These are phyloP conservation scores for Gracilariopsis chorda DNA, from an alignment of 23 red algal genomes.

Conservation along the genomic window DNA sequence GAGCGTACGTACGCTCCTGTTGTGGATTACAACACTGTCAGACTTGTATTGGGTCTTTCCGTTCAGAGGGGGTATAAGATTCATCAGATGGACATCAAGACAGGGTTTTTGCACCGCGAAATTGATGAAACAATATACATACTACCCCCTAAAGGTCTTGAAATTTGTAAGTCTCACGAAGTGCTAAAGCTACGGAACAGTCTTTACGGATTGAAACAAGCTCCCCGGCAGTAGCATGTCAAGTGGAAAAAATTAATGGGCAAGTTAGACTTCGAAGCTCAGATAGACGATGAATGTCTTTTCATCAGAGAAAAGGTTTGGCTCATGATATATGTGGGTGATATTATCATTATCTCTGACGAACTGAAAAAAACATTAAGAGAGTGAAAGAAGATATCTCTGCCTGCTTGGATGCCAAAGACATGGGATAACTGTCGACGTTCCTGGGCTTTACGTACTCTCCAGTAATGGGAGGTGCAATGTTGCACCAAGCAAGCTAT, in stretches of 20 bases:
- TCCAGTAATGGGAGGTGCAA: not conserved
- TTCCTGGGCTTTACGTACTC: not conserved
- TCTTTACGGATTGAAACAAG: slow-evolving; percentile 23
- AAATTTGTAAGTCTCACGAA: not conserved
- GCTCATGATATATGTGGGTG: slow-evolving; percentile 11
- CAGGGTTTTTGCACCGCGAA: slow-evolving; percentile 48
- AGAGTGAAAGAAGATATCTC: not conserved
- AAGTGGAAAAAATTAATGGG: slow-evolving; percentile 22
- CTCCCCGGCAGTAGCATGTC: not conserved
- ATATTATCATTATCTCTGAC: slow-evolving; percentile 13
- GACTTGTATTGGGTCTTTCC: not conserved
- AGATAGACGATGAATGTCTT: not conserved
- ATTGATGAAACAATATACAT: slow-evolving; percentile 50
- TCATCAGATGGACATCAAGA: slow-evolving; percentile 51
- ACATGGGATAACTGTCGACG: not conserved
- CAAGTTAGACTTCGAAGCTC: not conserved
- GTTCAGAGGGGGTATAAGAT: slow-evolving; percentile 19
- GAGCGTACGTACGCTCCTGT: slow-evolving; percentile 24
- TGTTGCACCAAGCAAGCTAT: not conserved
- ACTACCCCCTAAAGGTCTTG: not conserved
- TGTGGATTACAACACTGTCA: slow-evolving; percentile 19
- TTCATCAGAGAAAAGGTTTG: not conserved
- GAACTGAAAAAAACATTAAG: not conserved
- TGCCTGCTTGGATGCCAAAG: not conserved
- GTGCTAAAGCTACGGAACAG: not conserved